Percentiles rank a stretch among this genome's conserved stretches.
phyloP scores from a whole-genome alignment of 2,329 filamentous ascomycete genomes.

The Emydomyces testavorans region DNA sequence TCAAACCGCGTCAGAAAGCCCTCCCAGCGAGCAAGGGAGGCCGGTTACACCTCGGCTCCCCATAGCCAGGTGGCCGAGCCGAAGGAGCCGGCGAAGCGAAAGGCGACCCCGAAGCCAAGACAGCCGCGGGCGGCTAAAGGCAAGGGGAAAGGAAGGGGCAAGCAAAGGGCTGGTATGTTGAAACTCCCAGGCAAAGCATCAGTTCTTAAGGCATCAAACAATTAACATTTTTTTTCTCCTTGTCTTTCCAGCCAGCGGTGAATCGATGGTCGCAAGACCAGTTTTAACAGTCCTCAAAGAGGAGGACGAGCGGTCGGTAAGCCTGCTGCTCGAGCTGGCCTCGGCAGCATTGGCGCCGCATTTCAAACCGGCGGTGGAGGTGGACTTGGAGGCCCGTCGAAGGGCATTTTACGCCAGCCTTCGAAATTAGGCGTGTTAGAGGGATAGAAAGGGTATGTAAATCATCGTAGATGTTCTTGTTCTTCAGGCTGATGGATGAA shows the following conservation, averaged over 20 bases:
- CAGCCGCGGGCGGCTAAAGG: constrained; percentile 10
- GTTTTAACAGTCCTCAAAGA: constrained; percentile 8
- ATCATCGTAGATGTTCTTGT: not conserved
- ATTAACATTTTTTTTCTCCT: too few species aligned
- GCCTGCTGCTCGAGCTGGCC: constrained; percentile 18
- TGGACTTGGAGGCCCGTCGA: constrained; percentile 14
- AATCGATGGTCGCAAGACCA: not conserved
- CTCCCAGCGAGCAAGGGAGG: constrained; percentile 24
- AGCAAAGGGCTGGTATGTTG: constrained; percentile 8
- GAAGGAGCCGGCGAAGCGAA: constrained; percentile 5
- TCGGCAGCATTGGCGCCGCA: constrained; percentile 17
- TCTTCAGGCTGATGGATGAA: not conserved
- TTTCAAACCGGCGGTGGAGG: constrained; percentile 15
- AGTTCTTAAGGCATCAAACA: too few species aligned
- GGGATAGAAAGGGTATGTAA: not conserved
- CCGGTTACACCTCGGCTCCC: constrained; percentile 12
- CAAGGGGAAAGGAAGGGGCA: constrained; percentile 8
- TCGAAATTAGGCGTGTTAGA: not conserved
- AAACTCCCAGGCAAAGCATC: not conserved
- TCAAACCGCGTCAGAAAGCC: constrained; percentile 25
- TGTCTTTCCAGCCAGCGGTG: not conserved
- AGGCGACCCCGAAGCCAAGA: constrained; percentile 11
- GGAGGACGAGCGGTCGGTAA: constrained; percentile 16
- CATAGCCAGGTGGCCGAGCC: constrained; percentile 6
- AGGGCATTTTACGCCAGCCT: constrained; percentile 13